A percentile compares a stretch with the other conserved stretches of the same genome.
phyloP scores from a whole-genome alignment of 139 green algal genomes.

The Desmodesmus armatus region DNA sequence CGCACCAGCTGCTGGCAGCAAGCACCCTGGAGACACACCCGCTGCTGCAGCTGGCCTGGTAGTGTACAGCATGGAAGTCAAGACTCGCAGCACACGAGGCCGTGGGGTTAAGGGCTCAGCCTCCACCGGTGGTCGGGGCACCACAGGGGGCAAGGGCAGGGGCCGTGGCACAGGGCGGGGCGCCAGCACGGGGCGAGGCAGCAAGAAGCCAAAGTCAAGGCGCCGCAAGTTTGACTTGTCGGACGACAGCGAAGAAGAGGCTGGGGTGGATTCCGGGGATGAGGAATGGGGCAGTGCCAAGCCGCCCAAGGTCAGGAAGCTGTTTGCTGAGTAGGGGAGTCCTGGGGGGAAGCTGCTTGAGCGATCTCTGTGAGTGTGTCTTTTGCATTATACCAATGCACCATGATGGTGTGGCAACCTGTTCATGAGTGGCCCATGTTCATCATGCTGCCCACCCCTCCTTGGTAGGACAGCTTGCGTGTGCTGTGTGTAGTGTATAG shows the following conservation, averaged over 20 bases:
- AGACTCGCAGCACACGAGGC: slow-evolving; percentile 17
- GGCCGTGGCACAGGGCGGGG: neutral
- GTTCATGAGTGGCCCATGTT: no score
- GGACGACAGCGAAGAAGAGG: neutral
- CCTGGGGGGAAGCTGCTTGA: neutral
- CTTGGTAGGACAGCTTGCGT: no score
- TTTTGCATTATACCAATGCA: no score
- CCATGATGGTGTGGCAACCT: no score
- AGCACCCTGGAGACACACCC: neutral
- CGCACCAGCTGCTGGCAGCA: neutral
- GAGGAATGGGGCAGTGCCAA: slow-evolving; percentile 12
- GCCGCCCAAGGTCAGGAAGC: neutral
- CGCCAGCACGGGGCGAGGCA: neutral
- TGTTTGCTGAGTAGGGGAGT: no score
- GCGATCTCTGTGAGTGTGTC: neutral
- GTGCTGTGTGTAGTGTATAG: no score
- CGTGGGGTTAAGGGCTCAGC: neutral
- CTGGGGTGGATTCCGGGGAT: slow-evolving; percentile 3
- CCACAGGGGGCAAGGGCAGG: slow-evolving; percentile 4
- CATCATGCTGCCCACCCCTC: no score
- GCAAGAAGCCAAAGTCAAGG: neutral
- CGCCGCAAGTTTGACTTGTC: neutral
- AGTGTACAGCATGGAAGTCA: slow-evolving; percentile 24
- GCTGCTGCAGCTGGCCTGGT: slow-evolving; percentile 21
- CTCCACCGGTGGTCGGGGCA: neutral